Base-by-base conservation (phyloP, 2,329 filamentous ascomycete species). In the Lachnum nothofagi region DNA sequence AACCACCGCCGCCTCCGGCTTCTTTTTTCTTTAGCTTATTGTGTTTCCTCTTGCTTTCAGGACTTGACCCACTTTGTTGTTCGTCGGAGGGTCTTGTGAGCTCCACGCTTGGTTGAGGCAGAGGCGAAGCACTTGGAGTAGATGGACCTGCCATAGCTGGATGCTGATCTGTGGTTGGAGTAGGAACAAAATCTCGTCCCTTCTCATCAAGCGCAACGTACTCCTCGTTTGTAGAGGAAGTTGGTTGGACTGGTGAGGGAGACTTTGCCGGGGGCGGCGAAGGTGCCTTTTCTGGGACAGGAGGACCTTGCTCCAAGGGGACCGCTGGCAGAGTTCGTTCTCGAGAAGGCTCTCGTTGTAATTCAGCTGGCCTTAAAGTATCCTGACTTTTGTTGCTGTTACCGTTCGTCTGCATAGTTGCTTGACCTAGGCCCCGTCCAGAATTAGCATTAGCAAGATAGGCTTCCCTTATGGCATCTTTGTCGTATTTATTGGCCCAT, bases 401-500 rank as follows among this genome's bases (percentile, higher is more conserved):
- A 49, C 66, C 68, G 46, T 74, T 72, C 31, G 67, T 68, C 16
- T 68, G 68, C 46, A 75, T 67, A 10, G 74, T 70, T 14, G 74
- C 71, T 34, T 71, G 68, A 1, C 71, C 73, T 17, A 72, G 55
- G 10, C 88, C 88, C 50, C 80, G 86, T 19, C 91, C 90, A 35
- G 86, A 83, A 56, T 76, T 80, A 41, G 71, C 73, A 63, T 94
- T 84, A 39, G 82, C 80, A 44, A 97, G 75, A 67, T 97, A 97
- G n/a, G 88, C 83, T 55, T 88, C 83, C 46, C 90, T 83, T 54
- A 95, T 85, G 6, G 85, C 76, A 61, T 93, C 84, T 69, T 93
- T 94, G 69, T 97, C 93, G 65, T 96, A 97, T 61, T 90, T 90
- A 67, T 78, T 91, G 25, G 91, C 89, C 93, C 93, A 98, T 68